Base-by-base conservation (phyloP, 306 rosid genomes). In the Macrotyloma uniflorum region DNA sequence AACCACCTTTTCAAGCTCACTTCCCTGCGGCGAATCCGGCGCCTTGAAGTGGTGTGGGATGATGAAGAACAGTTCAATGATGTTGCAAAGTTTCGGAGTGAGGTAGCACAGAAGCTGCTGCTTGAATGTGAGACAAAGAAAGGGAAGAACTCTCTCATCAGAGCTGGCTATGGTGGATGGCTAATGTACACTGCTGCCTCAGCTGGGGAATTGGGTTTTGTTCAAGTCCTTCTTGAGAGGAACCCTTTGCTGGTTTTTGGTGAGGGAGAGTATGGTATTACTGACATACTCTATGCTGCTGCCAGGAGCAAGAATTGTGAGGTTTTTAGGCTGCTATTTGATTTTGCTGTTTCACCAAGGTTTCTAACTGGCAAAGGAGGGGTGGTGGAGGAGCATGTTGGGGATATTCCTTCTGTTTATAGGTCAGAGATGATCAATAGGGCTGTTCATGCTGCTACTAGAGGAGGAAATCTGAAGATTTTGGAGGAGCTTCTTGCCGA, bases 131-230 rank as follows among this genome's bases (percentile, higher is more conserved):
- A 93, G 70, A 86, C 95, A 70, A 86, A 35, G 76, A 88, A 87
- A 51, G 87, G 82, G 24, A 90, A 84, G 35, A 93, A 86, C 70
- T 95, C 99, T 0, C 90, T 95, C 45, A 91, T 95, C 67, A 75
- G 83, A 0, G 94, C 91, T 0, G 97, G 99, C 50, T 95, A 93
- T 47, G 99, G 99, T 4, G 99, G 99, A 46, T 95, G 98, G 99
- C 86, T 95, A 24, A 91, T 95, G 87, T 95, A 95, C 90, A 95
- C 98, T 2, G 98, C 99, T 33, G 98, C 99, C 23, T 95, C 99
- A 6, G 97, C 99, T 1, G 99, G 98, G 1, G 96, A 95, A 77
- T 72, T 89, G 38, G 79, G 82, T 35, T 95, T 93, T 72, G 86
- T 83, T 15, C 79, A 83, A 72, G 15, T 18, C 4, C 83, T 83